Conservation (phyloP, 2,329 filamentous ascomycete species). For the Nothophoma quercina region DNA sequence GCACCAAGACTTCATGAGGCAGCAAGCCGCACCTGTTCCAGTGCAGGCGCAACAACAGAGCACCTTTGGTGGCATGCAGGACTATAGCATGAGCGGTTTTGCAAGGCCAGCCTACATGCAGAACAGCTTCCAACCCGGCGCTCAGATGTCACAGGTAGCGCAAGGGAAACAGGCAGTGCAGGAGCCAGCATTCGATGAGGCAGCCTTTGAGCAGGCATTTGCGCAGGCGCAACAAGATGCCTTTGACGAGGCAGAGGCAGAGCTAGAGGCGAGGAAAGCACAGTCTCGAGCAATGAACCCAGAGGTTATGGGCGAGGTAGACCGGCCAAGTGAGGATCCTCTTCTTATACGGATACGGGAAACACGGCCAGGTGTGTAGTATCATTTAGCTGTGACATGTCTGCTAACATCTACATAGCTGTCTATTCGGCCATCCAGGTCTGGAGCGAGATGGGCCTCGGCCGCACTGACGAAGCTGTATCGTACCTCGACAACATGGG, state of each 20-base stretch:
- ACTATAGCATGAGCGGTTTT: slow-evolving; percentile 38
- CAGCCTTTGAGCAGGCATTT: slow-evolving; percentile 64
- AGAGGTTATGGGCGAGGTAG: slow-evolving; percentile 25
- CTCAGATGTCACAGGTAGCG: slow-evolving; percentile 31
- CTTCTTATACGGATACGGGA: slow-evolving; percentile 43
- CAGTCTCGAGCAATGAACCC: slow-evolving; percentile 24
- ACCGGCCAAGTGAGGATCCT: slow-evolving; percentile 40
- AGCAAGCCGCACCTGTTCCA: slow-evolving; percentile 46
- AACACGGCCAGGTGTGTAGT: slow-evolving; percentile 45
- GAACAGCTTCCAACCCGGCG: slow-evolving; percentile 25
- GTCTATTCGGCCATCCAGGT: slow-evolving; percentile 46
- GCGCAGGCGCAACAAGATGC: slow-evolving; percentile 56
- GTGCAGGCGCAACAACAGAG: slow-evolving; percentile 37
- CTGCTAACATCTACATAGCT: slow-evolving; percentile 31
- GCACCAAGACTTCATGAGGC: slow-evolving; percentile 67
- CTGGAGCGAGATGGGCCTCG: slow-evolving; percentile 43
- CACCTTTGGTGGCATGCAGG: slow-evolving; percentile 36
- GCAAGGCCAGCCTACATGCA: slow-evolving; percentile 39
- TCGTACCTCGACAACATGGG: slow-evolving; percentile 38
- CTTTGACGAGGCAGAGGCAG: slow-evolving; percentile 29
- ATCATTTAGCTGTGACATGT: slow-evolving; percentile 16
- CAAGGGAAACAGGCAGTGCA: slow-evolving; percentile 46
- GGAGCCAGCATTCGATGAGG: slow-evolving; percentile 60
- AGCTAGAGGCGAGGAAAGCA: slow-evolving; percentile 23
- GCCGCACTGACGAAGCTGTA: slow-evolving; percentile 33